A percentile compares a stretch with the other conserved stretches of the same genome.
Evolutionary conservation across 2,329 filamentous ascomycete genomes (phyloP).

Genomic region (Alternaria novae-zelandiae): DNA sequence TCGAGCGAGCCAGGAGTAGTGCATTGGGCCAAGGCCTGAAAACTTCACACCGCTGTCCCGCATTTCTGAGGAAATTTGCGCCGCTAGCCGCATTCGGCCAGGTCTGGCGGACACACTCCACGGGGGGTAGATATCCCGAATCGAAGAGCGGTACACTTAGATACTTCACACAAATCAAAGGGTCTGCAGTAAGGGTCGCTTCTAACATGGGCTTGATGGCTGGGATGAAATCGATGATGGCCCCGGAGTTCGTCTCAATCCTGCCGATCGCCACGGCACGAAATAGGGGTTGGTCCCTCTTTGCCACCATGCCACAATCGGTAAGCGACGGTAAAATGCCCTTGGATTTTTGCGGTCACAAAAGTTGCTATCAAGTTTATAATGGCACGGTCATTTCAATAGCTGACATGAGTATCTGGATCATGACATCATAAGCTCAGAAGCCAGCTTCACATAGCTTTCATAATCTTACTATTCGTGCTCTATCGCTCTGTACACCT

Average conservation of each 20-base stretch:
- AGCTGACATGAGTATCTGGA: not conserved
- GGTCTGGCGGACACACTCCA: not conserved
- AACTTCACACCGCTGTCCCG: not conserved
- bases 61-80: not conserved
- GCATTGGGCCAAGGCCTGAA: not conserved
- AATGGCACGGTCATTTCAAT: not conserved
- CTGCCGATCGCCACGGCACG: not conserved
- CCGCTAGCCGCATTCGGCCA: not conserved
- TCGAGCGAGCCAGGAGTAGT: not conserved
- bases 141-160: not conserved
- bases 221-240: not conserved
- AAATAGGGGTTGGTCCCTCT: not conserved
- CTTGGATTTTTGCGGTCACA: not conserved
- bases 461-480: not conserved
- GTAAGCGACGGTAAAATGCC: not conserved
- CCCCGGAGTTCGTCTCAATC: not conserved
- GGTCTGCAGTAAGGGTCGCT: not conserved
- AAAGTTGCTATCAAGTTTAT: not conserved
- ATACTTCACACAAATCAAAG: not conserved
- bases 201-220: not conserved
- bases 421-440: not conserved
- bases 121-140: not conserved
- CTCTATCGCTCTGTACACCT: not conserved
- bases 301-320: not conserved
- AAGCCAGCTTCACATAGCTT: not conserved